phyloP scores from a whole-genome alignment of 2,329 filamentous ascomycete genomes.

The Trematosphaeria pertusa region DNA sequence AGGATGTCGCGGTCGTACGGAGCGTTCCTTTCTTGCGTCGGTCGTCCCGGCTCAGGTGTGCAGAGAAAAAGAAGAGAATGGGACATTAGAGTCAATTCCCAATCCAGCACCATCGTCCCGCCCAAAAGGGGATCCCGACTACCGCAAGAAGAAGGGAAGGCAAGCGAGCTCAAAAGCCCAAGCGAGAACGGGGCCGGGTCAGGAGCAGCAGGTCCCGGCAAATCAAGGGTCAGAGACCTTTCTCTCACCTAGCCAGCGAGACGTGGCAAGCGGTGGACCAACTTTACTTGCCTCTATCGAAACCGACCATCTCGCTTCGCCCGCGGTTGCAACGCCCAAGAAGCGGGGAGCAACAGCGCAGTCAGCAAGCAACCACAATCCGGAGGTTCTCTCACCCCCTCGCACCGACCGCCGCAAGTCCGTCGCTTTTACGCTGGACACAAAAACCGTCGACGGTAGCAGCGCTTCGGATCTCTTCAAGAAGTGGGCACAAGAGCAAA shows the following conservation, averaged over 20 bases:
- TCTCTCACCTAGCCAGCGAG: conserved; percentile 28
- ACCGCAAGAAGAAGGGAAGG: conserved; percentile 41
- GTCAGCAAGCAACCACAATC: no score
- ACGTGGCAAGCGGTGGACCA: conserved; percentile 14
- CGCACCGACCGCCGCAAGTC: conserved; percentile 57
- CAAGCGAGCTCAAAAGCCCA: conserved; percentile 19
- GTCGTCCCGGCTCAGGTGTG: no score
- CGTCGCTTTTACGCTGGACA: conserved; percentile 70
- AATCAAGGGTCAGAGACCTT: conserved; percentile 11
- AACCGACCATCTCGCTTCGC: conserved; percentile 19
- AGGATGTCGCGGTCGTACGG: no score
- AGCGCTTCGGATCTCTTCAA: conserved; percentile 61
- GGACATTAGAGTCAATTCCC: conserved; percentile 12
- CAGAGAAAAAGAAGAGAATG: conserved; percentile 20
- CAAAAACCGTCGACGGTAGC: conserved; percentile 65
- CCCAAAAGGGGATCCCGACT: conserved; percentile 44
- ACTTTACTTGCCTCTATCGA: conserved; percentile 41
- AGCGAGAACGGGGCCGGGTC: not conserved
- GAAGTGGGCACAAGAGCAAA: conserved; percentile 53
- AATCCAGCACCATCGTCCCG: conserved; percentile 7
- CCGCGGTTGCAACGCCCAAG: conserved; percentile 25
- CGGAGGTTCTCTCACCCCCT: conserved; percentile 35
- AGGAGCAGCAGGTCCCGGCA: conserved; percentile 9
- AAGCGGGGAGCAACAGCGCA: conserved; percentile 16
- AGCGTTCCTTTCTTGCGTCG: no score